These are phyloP conservation scores for Scytalidium lignicola DNA, from an alignment of 2,329 filamentous ascomycete genomes.

Conservation along the genomic window DNA sequence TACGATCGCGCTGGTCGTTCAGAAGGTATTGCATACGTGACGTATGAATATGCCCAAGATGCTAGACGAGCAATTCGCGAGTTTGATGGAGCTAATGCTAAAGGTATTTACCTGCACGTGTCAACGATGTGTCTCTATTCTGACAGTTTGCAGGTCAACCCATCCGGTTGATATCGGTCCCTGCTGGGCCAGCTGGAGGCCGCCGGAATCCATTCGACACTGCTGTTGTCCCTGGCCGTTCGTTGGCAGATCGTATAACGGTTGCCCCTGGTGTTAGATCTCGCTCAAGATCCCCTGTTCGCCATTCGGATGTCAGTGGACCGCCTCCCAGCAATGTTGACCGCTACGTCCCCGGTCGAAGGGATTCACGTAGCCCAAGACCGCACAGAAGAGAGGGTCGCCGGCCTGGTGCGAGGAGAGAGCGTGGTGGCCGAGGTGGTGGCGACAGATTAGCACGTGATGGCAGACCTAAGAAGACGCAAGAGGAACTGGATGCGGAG, in stretches of 20 bases:
- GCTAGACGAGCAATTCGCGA: slow-evolving; percentile 71
- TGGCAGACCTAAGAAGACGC: slow-evolving; percentile 68
- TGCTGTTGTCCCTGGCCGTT: slow-evolving; percentile 48
- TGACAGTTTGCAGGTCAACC: slow-evolving; percentile 57
- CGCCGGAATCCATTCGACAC: slow-evolving; percentile 52
- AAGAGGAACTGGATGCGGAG: slow-evolving; percentile 89
- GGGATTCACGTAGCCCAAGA: slow-evolving; percentile 55
- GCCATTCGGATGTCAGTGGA: slow-evolving; percentile 28
- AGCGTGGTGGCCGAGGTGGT: slow-evolving; percentile 34
- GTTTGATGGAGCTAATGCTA: slow-evolving; percentile 86
- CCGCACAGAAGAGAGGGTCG: slow-evolving; percentile 46
- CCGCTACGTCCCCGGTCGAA: slow-evolving; percentile 29
- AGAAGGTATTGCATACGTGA: slow-evolving; percentile 78
- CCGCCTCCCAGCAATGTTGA: slow-evolving; percentile 28
- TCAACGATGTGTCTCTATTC: not conserved
- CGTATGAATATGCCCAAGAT: slow-evolving; percentile 66
- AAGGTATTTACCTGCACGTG: slow-evolving; percentile 44
- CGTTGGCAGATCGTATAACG: slow-evolving; percentile 58
- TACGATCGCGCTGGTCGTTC: slow-evolving; percentile 90
- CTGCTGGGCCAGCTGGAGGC: slow-evolving; percentile 37
- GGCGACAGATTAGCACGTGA: slow-evolving; percentile 41
- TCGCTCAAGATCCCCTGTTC: slow-evolving; percentile 54
- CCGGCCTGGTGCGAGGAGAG: slow-evolving; percentile 39
- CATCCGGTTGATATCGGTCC: slow-evolving; percentile 66
- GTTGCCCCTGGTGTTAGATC: slow-evolving; percentile 44